Evolutionary conservation across 352 stramenopile species (phyloP), one percentile per base, ranked within the genome.

Genomic region (Phytopythium kandeliae): DNA sequence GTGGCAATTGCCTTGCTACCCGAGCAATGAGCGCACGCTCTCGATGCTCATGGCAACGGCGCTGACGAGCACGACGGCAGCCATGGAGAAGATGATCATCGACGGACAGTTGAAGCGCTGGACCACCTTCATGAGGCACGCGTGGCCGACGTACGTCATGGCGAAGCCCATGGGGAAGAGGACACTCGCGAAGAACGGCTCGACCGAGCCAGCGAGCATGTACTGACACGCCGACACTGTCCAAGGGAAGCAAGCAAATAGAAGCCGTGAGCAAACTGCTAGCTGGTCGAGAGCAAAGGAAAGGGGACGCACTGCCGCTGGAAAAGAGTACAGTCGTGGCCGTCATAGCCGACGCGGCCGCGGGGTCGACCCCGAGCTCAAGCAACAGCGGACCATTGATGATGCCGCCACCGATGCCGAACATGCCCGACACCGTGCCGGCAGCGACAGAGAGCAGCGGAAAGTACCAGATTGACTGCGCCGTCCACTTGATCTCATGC

Each of bases 191-290:
- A 77, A 63, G 7, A 55, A 45, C 22, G 78, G 67, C 49, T 84
- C 65, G 28, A 87, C 30, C 35, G 68, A 70, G 11, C 74, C 76
- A 57, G 81, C 42, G 48, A 75, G 53, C n/a, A 75, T 33, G 61
- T 87, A 85, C 62, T 70, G 85, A 56, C 76, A 76, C 24, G 73
- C 78, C 5, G 76, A 84, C 76, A 85, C 76, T 87, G 24, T n/a
- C 25, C 0, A 48, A n/a, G 30, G 22, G 17, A 46, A 26, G 26
- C 9, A 44, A 15, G 57, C 40, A 56, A 6, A 53, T 10, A 28
- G 7, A 26, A 6, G 28, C 46, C 13, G 48, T 45, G 10, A 53
- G 34, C 28, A 19, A 35, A 26, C 13, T 30, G 19, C 12, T 5
- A 13, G 21, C 19, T 6, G 50, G 40, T 12, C 22, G 57, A 45